Evolutionary conservation across 2,329 filamentous ascomycete species (phyloP).

Genomic region (Xylaria sp.): DNA sequence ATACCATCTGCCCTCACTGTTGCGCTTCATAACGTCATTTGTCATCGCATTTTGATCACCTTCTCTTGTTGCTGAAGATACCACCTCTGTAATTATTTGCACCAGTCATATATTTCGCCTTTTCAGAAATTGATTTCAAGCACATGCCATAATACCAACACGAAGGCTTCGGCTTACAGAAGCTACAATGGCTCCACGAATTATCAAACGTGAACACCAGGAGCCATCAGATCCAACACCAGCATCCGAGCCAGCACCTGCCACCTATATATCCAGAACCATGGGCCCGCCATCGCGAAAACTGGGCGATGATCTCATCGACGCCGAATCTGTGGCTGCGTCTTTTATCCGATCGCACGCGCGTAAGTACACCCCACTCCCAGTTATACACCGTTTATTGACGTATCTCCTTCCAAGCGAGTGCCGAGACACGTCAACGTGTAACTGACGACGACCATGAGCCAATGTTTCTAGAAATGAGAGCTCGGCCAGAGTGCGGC

Average conservation of each 20-base stretch:
- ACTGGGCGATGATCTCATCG: conserved; percentile 32
- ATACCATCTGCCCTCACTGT: background rate
- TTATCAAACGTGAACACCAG: conserved; percentile 42
- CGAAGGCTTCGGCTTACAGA: background rate
- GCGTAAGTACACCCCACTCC: conserved; percentile 39
- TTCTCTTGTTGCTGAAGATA: conserved; percentile 1
- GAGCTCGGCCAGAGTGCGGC: conserved; percentile 29
- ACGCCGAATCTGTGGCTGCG: conserved; percentile 37
- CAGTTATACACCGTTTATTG: background rate
- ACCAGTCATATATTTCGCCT: background rate
- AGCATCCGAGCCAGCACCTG: conserved; percentile 23
- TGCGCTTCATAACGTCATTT: background rate
- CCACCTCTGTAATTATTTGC: background rate
- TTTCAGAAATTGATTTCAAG: background rate
- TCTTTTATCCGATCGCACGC: conserved; percentile 46
- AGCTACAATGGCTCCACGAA: conserved; percentile 32
- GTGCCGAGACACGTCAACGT: conserved; percentile 43
- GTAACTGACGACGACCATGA: conserved; percentile 44
- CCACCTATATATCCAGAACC: conserved; percentile 19
- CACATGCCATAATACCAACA: conserved; percentile 1
- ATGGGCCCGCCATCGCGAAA: conserved; percentile 44
- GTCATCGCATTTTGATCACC: background rate
- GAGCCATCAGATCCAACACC: conserved; percentile 22
- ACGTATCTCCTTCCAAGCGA: conserved; percentile 38
- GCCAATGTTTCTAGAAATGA: conserved; percentile 46